Conservation (phyloP, 163 green algal species). For the Scenedesmus sp. region DNA sequence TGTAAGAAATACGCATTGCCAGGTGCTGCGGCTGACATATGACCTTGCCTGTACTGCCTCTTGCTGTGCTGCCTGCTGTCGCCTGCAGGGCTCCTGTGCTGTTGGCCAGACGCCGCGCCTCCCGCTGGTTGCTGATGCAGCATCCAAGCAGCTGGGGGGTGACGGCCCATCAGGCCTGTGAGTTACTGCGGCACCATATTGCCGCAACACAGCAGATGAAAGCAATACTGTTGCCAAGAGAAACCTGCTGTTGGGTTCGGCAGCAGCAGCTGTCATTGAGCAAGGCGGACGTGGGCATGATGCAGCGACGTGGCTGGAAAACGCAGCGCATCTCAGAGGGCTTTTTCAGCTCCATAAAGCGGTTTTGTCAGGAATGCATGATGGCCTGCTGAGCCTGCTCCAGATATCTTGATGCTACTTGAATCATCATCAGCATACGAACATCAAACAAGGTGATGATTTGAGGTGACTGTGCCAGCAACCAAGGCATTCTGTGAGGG, state of each 20-base stretch:
- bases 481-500: too few relatives aligned
- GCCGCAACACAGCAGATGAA: too few relatives aligned
- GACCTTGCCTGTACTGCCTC: background rate
- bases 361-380: too few relatives aligned
- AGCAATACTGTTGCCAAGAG: background rate
- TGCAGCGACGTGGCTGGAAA: background rate
- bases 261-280: background rate
- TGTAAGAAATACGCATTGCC: background rate
- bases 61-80: background rate
- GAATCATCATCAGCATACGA: too few relatives aligned
- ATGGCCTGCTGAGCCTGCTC: too few relatives aligned
- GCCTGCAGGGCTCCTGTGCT: slow-evolving; percentile 80
- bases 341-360: too few relatives aligned
- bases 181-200: background rate
- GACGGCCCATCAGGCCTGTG: slow-evolving; percentile 39
- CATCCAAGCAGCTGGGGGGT: slow-evolving; percentile 83
- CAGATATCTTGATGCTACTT: too few relatives aligned
- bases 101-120: slow-evolving; percentile 84
- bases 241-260: background rate
- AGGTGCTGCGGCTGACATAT: background rate
- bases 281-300: background rate
- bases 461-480: too few relatives aligned
- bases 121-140: slow-evolving; percentile 91
- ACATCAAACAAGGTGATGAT: too few relatives aligned
- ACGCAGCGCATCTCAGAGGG: too few relatives aligned